Evolutionary conservation across 306 rosid genomes (phyloP), one percentile per base, ranked within the genome.

Genomic region (cucumber (Cucumis sativus)): DNA sequence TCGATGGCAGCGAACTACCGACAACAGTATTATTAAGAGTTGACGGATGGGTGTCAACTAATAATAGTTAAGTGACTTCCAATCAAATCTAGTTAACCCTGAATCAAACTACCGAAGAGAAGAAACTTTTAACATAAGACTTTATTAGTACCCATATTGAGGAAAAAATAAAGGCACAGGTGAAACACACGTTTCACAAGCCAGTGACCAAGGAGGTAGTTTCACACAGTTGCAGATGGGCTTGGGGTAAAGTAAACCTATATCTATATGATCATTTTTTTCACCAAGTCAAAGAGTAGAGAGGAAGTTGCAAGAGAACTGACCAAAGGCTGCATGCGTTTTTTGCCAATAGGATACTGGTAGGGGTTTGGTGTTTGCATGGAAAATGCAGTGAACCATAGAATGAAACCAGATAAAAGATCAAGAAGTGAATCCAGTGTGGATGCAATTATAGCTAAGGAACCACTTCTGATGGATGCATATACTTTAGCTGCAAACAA

Each of bases 301-400:
- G 20, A 33, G 40, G 52, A 56, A 30, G 55, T 12, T 39, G 28
- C 65, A n/a, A 57, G 78, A 75, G 67, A 56, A 75, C 94, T 77
- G 14, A 92, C 99, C 98, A 96, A 82, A 11, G 97, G 99, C 80
- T 91, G 99, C 99, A 96, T 92, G 72, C 99, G 88, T 81, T 83
- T 91, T 90, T 96, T 96, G 77, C 99, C 99, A 28, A 96, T 96
- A 61, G 99, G 98, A 73, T 96, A 96, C 83, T 89, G 98, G 86
- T 96, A 96, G 8, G 99, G 99, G 74, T 81, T 96, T 57, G 96
- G 99, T 33, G 97, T 96, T 86, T 96, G 96, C 98, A 96, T 96
- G 77, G 99, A 92, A 86, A 96, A 92, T 59, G 98, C 96, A 87
- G 99, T 96, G 86, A 92, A 96, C 99, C 99, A 96, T 79, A 96